Base-by-base conservation (phyloP, 208 protist species). In the Trypanosoma lewisi region DNA sequence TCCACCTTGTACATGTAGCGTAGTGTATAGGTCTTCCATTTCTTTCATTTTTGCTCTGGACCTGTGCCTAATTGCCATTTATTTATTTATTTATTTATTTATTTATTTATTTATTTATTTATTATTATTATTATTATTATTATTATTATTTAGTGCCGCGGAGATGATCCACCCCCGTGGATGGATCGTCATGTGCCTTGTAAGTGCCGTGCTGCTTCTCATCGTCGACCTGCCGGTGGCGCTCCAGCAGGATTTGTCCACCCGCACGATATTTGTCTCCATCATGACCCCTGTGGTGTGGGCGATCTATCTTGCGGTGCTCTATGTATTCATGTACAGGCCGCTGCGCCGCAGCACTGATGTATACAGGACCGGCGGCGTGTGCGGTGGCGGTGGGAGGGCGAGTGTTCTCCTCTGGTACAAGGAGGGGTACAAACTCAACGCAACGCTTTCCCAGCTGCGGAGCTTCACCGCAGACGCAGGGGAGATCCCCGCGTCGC, bases 361-460 rank as follows among this genome's bases (percentile, higher is more conserved):
- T 12, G 52, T 77, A 21, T 86, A 81, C 49, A 34, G 39, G 48
- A 42, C 44, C 5, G 81, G 74, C 2, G 28, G 31, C 37, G 74
- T 56, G 66, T 58, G 66, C 25, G 55, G 66, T 42, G 21, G 51
- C n/a, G 55, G 52, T 23, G 59, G 25, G 23, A 17, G 34, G n/a
- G 52, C 6, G 2, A 45, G 67, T 61, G 67, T 77, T 31, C 39
- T 34, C 1, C 63, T 83, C 2, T 53, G 74, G 23, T 77, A 77
- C 4, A 89, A 85, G 58, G 82, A 93, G 60, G 72, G 87, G 47
- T 65, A 84, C 34, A 70, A 80, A 49, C 77, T 93, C 27, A 83
- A 82, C 58, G 61, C 54, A 14, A 34, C 47, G 25, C 28, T 85
- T 33, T 34, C 78, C n/a, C 30, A 62, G 7, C 70, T 89, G 37